Evolutionary conservation across 2,329 filamentous ascomycete species (phyloP).

Genomic region (Alternaria longipes): DNA sequence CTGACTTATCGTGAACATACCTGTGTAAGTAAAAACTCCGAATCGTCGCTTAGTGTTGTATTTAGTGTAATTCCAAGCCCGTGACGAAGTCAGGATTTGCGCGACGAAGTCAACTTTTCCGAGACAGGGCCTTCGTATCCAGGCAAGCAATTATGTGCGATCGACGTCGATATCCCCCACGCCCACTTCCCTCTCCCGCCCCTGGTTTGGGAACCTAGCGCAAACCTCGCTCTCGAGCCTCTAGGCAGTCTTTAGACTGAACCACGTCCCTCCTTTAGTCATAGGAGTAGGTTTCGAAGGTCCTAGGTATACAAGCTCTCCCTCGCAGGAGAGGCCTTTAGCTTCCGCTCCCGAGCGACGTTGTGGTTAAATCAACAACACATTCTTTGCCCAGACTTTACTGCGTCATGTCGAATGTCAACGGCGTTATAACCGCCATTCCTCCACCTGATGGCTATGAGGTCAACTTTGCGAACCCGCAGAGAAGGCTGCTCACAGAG

Average conservation of each 20-base stretch:
- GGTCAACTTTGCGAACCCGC: conserved; percentile 41
- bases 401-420: conserved; percentile 21
- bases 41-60: not conserved
- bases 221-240: conserved; percentile 7
- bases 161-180: not conserved
- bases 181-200: conserved; percentile 4
- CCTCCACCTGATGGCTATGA: conserved; percentile 39
- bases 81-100: not conserved
- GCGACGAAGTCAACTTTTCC: not conserved
- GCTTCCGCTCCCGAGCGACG: not conserved
- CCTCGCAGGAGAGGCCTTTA: not conserved
- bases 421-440: conserved; percentile 24
- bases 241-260: not conserved
- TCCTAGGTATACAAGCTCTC: not conserved
- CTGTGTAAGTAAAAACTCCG: not conserved
- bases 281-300: not conserved
- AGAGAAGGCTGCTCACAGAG: conserved; percentile 22
- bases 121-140: not conserved
- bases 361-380: not conserved
- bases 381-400: not conserved
- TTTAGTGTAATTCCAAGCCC: not conserved
- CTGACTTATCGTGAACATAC: not conserved
- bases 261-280: not conserved
- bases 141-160: conserved; percentile 8
- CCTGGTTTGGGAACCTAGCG: conserved; percentile 7